These are phyloP conservation scores for Daedaleopsis nitida DNA, from an alignment of 768 basidiomycete genomes.

Conservation along the genomic window DNA sequence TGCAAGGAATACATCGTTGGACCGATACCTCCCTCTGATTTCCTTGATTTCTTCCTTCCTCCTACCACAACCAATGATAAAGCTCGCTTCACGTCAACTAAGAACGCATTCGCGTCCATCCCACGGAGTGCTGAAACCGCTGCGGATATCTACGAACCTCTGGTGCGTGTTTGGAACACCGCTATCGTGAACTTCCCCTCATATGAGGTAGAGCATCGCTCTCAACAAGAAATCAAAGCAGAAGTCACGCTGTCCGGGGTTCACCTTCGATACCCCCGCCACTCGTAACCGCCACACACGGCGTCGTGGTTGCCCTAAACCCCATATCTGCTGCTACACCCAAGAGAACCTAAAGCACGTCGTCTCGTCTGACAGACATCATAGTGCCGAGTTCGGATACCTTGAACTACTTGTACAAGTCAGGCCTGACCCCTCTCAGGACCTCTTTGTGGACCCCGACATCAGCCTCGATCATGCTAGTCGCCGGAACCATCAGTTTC, in stretches of 20 bases:
- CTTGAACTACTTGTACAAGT: constrained; percentile 12
- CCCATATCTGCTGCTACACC: constrained; percentile 5
- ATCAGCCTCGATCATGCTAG: neutral
- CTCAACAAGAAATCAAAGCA: neutral
- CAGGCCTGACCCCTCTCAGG: neutral
- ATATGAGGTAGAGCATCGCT: too few species aligned
- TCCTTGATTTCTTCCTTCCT: constrained; percentile 3
- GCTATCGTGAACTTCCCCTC: too few species aligned
- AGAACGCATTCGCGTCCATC: neutral
- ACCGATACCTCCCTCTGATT: neutral
- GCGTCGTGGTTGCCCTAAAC: neutral
- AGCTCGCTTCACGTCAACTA: neutral
- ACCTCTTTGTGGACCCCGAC: constrained; percentile 2
- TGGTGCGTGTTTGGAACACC: neutral
- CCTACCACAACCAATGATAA: neutral
- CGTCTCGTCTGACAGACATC: too few species aligned
- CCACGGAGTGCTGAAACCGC: neutral
- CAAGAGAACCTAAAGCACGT: neutral
- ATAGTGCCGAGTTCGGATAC: too few species aligned
- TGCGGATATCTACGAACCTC: neutral
- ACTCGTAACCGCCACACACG: too few species aligned
- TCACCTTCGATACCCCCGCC: neutral
- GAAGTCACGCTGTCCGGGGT: constrained; percentile 9
- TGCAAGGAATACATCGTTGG: neutral
- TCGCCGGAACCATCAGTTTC: constrained; percentile 31